Base-by-base conservation (phyloP, 352 stramenopile species). In the Thraustotheca clavata region DNA sequence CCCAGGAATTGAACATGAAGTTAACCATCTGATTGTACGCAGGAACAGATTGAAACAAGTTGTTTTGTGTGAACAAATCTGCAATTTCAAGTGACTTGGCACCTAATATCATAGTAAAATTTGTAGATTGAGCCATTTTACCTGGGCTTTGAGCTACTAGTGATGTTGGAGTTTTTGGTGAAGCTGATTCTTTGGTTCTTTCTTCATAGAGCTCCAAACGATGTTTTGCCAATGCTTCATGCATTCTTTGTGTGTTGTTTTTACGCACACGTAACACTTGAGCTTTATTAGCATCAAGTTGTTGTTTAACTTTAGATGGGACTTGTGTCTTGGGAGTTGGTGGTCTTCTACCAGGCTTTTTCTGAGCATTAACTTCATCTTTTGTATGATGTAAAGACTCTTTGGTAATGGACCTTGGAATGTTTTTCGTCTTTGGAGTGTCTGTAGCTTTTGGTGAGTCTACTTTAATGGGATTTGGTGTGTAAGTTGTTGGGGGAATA, bases 1-100 rank as follows among this genome's bases (percentile, higher is more conserved):
- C n/a, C n/a, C n/a, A n/a, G n/a, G n/a, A n/a, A n/a, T n/a, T n/a
- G n/a, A n/a, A n/a, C n/a, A n/a, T n/a, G n/a, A n/a, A n/a, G n/a
- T n/a, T n/a, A n/a, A n/a, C n/a, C n/a, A n/a, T n/a, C n/a, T n/a
- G n/a, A n/a, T n/a, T n/a, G n/a, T n/a, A n/a, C n/a, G n/a, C n/a
- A n/a, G n/a, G n/a, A n/a, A n/a, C n/a, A n/a, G n/a, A n/a, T n/a
- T n/a, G n/a, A n/a, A n/a, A n/a, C n/a, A n/a, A n/a, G n/a, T n/a
- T n/a, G n/a, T n/a, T n/a, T n/a, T n/a, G n/a, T n/a, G n/a, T n/a
- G n/a, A 93, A 89, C n/a, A 80, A 69, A 50, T 90, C 77, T 3
- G 80, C 81, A n/a, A 93, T 93, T 71, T 93, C 81, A 22, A 91
- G 67, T 7, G 83, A 80, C 9, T 81, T 80, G 54, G 80, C 81